These are phyloP conservation scores for Candida parachauliodes DNA, from an alignment of 805 yeast species.

Conservation along the genomic window DNA sequence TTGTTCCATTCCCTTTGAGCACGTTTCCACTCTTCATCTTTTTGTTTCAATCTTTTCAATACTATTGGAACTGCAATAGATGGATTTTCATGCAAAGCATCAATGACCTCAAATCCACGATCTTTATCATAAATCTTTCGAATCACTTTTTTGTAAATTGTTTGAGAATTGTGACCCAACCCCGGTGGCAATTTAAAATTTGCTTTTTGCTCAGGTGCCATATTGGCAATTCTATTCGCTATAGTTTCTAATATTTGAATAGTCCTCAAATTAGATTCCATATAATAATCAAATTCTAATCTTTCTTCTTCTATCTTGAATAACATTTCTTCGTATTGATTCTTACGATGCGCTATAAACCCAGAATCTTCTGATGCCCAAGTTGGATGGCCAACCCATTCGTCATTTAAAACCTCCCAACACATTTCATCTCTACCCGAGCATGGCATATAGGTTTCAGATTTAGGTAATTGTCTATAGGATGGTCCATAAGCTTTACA, in stretches of 20 bases:
- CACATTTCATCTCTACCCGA: constrained; percentile 99
- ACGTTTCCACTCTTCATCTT: constrained; percentile 98
- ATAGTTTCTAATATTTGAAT: constrained; percentile 94
- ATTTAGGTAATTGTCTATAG: constrained; percentile 85
- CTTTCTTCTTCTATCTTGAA: constrained; percentile 97
- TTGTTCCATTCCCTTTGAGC: constrained; percentile 99
- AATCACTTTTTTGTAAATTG: constrained; percentile 90
- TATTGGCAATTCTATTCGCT: constrained; percentile 87
- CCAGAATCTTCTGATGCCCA: constrained; percentile 99
- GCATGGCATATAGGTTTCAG: constrained; percentile 95
- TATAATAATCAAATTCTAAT: constrained; percentile 92
- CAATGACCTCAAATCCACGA: constrained; percentile 93
- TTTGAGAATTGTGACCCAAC: constrained; percentile 83
- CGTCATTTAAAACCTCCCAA: constrained; percentile 97
- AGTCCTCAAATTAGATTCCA: constrained; percentile 92
- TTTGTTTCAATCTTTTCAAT: constrained; percentile 87
- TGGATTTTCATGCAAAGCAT: constrained; percentile 93
- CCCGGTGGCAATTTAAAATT: constrained; percentile 87
- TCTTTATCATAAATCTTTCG: constrained; percentile 91
- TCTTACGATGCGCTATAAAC: constrained; percentile 96
- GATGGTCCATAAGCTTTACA: constrained; percentile 97
- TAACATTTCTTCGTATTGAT: constrained; percentile 94
- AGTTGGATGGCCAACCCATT: constrained; percentile 99
- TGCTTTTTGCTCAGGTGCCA: constrained; percentile 87
- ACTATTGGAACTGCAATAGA: constrained; percentile 94